phyloP scores from a whole-genome alignment of 2,329 filamentous ascomycete species.

The Neofusicoccum parvum region DNA sequence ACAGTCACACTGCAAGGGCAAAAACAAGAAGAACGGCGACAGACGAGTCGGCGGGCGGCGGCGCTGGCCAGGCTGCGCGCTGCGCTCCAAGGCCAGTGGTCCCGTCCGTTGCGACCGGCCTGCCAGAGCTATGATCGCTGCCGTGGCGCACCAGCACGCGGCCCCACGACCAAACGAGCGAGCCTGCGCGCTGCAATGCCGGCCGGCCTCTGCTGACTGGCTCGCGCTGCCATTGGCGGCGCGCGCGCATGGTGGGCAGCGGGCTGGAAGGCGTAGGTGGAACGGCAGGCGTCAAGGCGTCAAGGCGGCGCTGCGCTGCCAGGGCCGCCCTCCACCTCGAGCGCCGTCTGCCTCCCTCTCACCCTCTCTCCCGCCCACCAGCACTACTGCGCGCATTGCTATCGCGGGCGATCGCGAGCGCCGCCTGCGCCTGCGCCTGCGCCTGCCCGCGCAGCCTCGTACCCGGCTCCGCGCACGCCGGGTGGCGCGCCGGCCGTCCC shows the following conservation, averaged over 20 bases:
- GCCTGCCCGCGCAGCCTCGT: neutral
- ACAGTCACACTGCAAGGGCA: conserved; percentile 19
- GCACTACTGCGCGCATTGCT: neutral
- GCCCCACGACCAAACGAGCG: conserved; percentile 8
- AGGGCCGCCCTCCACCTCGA: neutral
- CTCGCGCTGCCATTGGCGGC: conserved; percentile 2
- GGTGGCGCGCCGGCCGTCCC: neutral
- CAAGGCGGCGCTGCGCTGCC: neutral
- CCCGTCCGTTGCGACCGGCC: neutral
- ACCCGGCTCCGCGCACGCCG: neutral
- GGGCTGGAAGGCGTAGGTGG: neutral
- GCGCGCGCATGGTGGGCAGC: neutral
- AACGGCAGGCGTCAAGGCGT: neutral
- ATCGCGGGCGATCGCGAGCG: conserved; percentile 3
- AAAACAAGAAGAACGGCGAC: conserved; percentile 1
- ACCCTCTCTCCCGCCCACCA: neutral
- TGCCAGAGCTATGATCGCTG: conserved; percentile 16
- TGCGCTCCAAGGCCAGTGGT: neutral
- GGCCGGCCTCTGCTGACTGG: conserved; percentile 1
- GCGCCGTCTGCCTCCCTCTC: neutral
- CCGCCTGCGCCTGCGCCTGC: neutral
- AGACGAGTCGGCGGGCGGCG: neutral
- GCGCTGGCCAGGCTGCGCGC: conserved; percentile 5
- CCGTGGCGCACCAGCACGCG: conserved; percentile 13
- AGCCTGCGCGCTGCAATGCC: conserved; percentile 5